Evolutionary conservation across 768 basidiomycete genomes (phyloP).

Genomic region (Tricholoma furcatifolium): DNA sequence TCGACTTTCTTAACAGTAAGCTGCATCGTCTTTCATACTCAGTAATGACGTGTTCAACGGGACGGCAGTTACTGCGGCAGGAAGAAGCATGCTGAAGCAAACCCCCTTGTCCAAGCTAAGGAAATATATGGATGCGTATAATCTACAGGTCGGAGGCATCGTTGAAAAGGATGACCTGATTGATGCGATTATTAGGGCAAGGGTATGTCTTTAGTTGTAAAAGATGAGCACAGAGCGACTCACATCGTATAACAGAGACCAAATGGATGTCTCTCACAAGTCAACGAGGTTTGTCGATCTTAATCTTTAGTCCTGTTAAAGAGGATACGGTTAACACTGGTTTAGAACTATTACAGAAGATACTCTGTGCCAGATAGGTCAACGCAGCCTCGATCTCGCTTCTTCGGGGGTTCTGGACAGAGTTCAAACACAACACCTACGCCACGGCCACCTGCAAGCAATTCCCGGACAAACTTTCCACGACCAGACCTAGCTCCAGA

Average conservation of each 20-base stretch:
- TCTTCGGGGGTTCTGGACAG: slow-evolving; percentile 47
- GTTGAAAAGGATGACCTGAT: slow-evolving; percentile 82
- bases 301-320: neutral
- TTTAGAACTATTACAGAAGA: slow-evolving; percentile 56
- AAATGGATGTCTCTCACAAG: slow-evolving; percentile 60
- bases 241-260: slow-evolving; percentile 34
- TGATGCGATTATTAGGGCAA: slow-evolving; percentile 53
- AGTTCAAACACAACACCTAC: slow-evolving; percentile 23
- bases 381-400: slow-evolving; percentile 34
- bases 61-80: slow-evolving; percentile 64
- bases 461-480: slow-evolving; percentile 41
- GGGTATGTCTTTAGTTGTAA: slow-evolving; percentile 37
- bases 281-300: slow-evolving; percentile 50
- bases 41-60: slow-evolving; percentile 1
- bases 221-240: neutral
- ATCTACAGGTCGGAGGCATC: slow-evolving; percentile 57
- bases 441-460: slow-evolving; percentile 30
- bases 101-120: slow-evolving; percentile 61
- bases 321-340: neutral
- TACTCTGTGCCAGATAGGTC: slow-evolving; percentile 57
- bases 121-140: slow-evolving; percentile 70
- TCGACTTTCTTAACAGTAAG: slow-evolving; percentile 67
- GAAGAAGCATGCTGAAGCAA: slow-evolving; percentile 51
- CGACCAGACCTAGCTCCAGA: slow-evolving; percentile 64
- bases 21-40: slow-evolving; percentile 6